Evolutionary conservation across 2,329 filamentous ascomycete species (phyloP).

Genomic region (Lizonia empirigonia): DNA sequence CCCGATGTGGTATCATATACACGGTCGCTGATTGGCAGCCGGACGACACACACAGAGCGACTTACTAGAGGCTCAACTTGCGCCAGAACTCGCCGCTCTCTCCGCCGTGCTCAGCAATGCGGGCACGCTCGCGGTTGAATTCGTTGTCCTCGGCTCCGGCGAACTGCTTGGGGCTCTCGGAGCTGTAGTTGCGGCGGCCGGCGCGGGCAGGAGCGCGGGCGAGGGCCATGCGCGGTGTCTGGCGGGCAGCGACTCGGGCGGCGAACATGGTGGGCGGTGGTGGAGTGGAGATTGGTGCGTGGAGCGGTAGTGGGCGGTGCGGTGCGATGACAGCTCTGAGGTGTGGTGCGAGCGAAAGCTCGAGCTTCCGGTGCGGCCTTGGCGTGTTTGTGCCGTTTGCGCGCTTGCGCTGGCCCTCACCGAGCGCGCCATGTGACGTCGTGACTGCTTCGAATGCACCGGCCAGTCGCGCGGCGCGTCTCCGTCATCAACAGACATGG

Average conservation of each 20-base stretch:
- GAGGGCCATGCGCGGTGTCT: slow-evolving; percentile 64
- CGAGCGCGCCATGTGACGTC: slow-evolving; percentile 29
- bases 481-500: slow-evolving; percentile 2
- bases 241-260: slow-evolving; percentile 41
- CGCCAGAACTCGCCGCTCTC: slow-evolving; percentile 89
- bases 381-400: slow-evolving; percentile 34
- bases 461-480: slow-evolving; percentile 25
- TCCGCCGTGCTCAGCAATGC: slow-evolving; percentile 88
- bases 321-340: slow-evolving; percentile 30
- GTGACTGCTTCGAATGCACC: slow-evolving; percentile 19
- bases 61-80: slow-evolving; percentile 96
- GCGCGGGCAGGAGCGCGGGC: slow-evolving; percentile 64
- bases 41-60: slow-evolving; percentile 25
- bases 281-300: slow-evolving; percentile 37
- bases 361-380: slow-evolving; percentile 23
- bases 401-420: not conserved
- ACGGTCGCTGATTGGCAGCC: slow-evolving; percentile 13
- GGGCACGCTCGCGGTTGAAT: slow-evolving; percentile 90
- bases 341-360: slow-evolving; percentile 25
- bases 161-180: slow-evolving; percentile 62
- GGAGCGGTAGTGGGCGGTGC: slow-evolving; percentile 14
- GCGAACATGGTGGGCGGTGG: slow-evolving; percentile 41
- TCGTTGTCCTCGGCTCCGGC: slow-evolving; percentile 75
- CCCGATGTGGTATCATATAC: slow-evolving; percentile 6
- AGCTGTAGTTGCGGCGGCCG: slow-evolving; percentile 72